phyloP scores from a whole-genome alignment of 495 filamentous ascomycete genomes.

The Penicillium simplicissimum region DNA sequence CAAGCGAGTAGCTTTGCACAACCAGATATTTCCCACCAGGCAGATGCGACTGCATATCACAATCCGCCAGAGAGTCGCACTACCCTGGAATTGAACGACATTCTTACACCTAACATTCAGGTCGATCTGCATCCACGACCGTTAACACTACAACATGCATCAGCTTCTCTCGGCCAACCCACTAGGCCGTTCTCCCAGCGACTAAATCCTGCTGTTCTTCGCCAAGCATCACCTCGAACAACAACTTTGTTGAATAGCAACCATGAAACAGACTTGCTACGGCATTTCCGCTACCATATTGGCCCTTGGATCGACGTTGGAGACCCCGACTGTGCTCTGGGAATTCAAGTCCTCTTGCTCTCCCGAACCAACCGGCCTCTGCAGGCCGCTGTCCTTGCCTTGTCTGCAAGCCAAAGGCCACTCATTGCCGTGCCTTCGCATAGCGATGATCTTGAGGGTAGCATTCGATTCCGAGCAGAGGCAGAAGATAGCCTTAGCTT shows the following conservation, averaged over 20 bases:
- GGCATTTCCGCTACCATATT: conserved; percentile 31
- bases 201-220: neutral
- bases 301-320: conserved; percentile 32
- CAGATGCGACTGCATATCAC: neutral
- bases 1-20: neutral
- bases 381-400: conserved; percentile 24
- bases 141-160: conserved; percentile 2
- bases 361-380: conserved; percentile 22
- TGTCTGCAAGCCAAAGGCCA: conserved; percentile 23
- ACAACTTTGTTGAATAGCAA: conserved; percentile 8
- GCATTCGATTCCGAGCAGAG: conserved; percentile 21
- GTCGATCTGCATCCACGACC: conserved; percentile 4
- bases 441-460: conserved; percentile 14
- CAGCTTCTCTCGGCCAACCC: neutral
- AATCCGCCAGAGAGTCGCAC: conserved; percentile 3
- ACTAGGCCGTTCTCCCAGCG: neutral
- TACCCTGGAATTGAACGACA: conserved; percentile 15
- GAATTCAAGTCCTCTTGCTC: conserved; percentile 25
- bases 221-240: neutral
- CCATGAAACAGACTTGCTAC: conserved; percentile 26
- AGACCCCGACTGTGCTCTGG: conserved; percentile 27
- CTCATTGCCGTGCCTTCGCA: conserved; percentile 7
- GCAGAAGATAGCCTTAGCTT: conserved; percentile 17
- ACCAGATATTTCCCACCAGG: neutral
- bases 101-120: conserved; percentile 4